Evolutionary conservation across 169 alveolate genomes (phyloP).

Genomic region (Cryptosporidium bovis): DNA sequence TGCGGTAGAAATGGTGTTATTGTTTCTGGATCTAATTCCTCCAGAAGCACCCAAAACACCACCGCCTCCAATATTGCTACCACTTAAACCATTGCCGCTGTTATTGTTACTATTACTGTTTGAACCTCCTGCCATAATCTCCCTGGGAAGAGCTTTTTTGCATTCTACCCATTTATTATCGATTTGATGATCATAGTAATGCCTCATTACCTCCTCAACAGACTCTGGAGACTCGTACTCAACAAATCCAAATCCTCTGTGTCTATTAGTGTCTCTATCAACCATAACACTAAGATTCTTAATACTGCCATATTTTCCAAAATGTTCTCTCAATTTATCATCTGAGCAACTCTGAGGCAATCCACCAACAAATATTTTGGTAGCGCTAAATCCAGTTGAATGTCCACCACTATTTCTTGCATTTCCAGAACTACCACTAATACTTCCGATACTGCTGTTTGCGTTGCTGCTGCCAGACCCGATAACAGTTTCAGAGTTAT

Average conservation of each 20-base stretch:
- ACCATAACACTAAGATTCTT: constrained; percentile 82
- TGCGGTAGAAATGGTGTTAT: neutral
- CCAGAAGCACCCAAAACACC: constrained; percentile 1
- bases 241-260: constrained; percentile 83
- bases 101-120: constrained; percentile 1
- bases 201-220: constrained; percentile 77
- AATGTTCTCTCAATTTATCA: constrained; percentile 83
- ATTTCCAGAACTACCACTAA: constrained; percentile 41
- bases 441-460: neutral
- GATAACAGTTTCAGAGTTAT: neutral
- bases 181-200: constrained; percentile 74
- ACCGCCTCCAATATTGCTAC: neutral
- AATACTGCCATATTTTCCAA: constrained; percentile 80
- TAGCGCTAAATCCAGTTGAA: constrained; percentile 70
- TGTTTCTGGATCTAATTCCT: constrained; percentile 36
- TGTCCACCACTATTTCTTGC: constrained; percentile 8
- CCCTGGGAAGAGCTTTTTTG: constrained; percentile 79
- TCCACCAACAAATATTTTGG: constrained; percentile 90
- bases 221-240: constrained; percentile 78
- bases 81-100: neutral
- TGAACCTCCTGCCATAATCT: constrained; percentile 69
- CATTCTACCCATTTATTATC: constrained; percentile 81
- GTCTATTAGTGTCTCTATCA: constrained; percentile 82
- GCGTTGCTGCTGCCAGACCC: neutral
- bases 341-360: constrained; percentile 83